Conservation (phyloP, 345 rosid genomes). For the Pugionium cornutum region DNA sequence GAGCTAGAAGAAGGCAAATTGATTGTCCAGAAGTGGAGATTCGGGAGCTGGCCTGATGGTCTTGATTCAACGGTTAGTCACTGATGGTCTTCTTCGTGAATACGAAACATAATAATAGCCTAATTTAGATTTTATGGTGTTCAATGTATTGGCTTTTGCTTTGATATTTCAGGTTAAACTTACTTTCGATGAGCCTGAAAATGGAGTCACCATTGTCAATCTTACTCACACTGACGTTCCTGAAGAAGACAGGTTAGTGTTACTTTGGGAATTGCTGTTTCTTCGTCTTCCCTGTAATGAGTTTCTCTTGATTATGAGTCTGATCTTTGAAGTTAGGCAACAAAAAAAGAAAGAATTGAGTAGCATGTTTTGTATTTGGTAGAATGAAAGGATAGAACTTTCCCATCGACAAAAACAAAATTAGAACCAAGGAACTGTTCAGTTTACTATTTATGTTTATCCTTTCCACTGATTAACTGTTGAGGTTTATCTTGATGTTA, state of each 20-base stretch:
- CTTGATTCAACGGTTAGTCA: constrained; percentile 67
- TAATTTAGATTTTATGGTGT: constrained; percentile 7
- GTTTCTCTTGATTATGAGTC: constrained; percentile 7
- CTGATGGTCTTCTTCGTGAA: background rate
- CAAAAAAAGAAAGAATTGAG: background rate
- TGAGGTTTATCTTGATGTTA: background rate
- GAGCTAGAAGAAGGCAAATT: constrained; percentile 87
- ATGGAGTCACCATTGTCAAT: constrained; percentile 75
- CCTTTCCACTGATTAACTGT: background rate
- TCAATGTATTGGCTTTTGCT: constrained; percentile 22
- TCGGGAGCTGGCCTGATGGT: constrained; percentile 98
- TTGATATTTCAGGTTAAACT: constrained; percentile 66
- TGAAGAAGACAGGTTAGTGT: constrained; percentile 83
- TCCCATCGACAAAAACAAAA: too few relatives aligned
- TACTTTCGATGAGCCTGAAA: constrained; percentile 69
- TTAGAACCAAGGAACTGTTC: too few relatives aligned
- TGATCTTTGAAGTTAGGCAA: background rate
- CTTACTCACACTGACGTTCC: constrained; percentile 82
- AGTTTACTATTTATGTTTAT: background rate
- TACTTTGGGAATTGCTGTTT: background rate
- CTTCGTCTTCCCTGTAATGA: background rate
- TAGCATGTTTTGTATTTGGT: constrained; percentile 3
- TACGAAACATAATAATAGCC: background rate
- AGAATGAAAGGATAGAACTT: background rate
- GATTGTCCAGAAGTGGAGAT: constrained; percentile 93